These are phyloP conservation scores for Leishmania turanica DNA, from an alignment of 208 protist genomes.

Conservation along the genomic window DNA sequence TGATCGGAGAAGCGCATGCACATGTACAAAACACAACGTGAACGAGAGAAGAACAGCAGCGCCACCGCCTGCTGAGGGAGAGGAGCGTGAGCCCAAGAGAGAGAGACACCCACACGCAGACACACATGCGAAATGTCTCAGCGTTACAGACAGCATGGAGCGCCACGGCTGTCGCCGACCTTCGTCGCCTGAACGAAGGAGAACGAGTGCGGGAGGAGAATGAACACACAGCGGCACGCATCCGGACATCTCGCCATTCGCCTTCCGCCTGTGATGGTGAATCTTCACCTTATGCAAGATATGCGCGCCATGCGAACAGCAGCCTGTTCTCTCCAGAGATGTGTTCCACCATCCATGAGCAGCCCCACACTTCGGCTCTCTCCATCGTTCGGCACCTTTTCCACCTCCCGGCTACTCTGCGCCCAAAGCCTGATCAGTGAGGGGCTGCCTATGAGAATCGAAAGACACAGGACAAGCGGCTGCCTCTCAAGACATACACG, in stretches of 20 bases:
- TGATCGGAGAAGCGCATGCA: not conserved
- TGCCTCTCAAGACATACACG: not conserved
- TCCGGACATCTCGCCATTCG: not conserved
- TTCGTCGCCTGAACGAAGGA: not conserved
- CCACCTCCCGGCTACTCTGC: not conserved
- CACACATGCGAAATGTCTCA: not conserved
- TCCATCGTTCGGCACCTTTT: not conserved
- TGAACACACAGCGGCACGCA: not conserved
- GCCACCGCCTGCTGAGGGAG: not conserved
- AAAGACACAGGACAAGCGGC: not conserved
- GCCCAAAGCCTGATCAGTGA: not conserved
- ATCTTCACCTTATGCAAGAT: not conserved
- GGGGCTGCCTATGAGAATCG: not conserved
- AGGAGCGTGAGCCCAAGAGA: not conserved
- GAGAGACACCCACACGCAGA: not conserved
- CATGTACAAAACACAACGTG: not conserved
- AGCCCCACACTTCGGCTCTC: not conserved
- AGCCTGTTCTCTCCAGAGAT: not conserved
- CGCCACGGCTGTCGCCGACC: not conserved
- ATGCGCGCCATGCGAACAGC: not conserved
- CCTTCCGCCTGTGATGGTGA: not conserved
- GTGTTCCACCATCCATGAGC: not conserved
- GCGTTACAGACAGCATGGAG: not conserved
- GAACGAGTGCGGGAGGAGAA: not conserved
- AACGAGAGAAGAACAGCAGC: not conserved